A percentile compares a stretch with the other conserved stretches of the same genome.
These are phyloP conservation scores for Aspergillus sp. DNA, from an alignment of 2,329 filamentous ascomycete genomes.

Conservation along the genomic window DNA sequence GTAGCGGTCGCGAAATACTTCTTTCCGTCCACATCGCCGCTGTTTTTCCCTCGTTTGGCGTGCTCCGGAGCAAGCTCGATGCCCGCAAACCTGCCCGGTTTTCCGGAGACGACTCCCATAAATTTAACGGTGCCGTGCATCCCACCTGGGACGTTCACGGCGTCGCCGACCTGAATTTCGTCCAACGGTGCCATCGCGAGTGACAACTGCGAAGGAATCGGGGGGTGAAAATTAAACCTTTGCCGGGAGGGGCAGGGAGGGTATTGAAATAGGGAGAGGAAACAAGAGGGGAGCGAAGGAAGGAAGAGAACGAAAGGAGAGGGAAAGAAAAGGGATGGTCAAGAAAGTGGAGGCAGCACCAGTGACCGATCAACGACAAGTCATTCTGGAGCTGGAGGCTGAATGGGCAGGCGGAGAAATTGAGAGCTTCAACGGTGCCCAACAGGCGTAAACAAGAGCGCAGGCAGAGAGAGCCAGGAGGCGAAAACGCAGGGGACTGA, in stretches of 20 bases:
- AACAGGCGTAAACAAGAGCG: slow-evolving; percentile 2
- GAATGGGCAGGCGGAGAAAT: slow-evolving; percentile 5
- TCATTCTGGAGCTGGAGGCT: slow-evolving; percentile 14
- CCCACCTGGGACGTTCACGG: slow-evolving; percentile 86
- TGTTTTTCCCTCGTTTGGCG: slow-evolving; percentile 86
- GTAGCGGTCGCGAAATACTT: slow-evolving; percentile 78
- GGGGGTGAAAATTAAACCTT: background rate
- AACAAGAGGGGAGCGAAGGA: slow-evolving; percentile 12
- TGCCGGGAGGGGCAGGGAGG: slow-evolving; percentile 11
- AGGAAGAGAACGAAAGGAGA: slow-evolving; percentile 17
- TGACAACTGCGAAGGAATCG: background rate
- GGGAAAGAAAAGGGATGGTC: slow-evolving; percentile 17
- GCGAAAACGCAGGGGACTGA: slow-evolving; percentile 8
- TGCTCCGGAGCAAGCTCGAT: slow-evolving; percentile 84
- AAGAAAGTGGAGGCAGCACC: slow-evolving; percentile 16
- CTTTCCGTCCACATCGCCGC: slow-evolving; percentile 84
- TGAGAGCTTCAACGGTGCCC: slow-evolving; percentile 9
- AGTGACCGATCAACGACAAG: slow-evolving; percentile 20
- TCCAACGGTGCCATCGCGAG: slow-evolving; percentile 42
- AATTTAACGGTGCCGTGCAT: slow-evolving; percentile 92
- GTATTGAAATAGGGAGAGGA: slow-evolving; percentile 13
- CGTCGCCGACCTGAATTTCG: slow-evolving; percentile 72
- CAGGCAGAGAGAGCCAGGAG: slow-evolving; percentile 3
- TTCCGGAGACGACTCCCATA: slow-evolving; percentile 80
- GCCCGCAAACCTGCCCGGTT: slow-evolving; percentile 87